phyloP scores from a whole-genome alignment of 306 rosid genomes.

The Mimosa bimucronata region DNA sequence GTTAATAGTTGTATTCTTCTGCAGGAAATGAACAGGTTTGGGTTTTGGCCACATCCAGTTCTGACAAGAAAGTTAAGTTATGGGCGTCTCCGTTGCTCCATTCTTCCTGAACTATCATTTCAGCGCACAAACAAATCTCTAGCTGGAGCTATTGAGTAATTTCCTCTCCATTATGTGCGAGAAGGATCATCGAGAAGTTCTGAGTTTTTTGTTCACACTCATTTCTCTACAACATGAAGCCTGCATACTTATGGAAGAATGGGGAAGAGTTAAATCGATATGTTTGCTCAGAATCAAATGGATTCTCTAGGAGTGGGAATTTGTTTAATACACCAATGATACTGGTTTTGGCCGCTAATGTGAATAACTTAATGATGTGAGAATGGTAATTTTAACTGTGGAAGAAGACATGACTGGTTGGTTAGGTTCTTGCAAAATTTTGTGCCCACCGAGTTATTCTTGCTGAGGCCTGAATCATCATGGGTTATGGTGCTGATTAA shows the following conservation, averaged over 20 bases:
- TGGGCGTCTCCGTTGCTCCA: conserved; percentile 78
- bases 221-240: conserved; percentile 24
- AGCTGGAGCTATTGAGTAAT: conserved; percentile 25
- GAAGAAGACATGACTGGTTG: conserved; percentile 26
- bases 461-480: background rate
- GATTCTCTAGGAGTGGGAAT: conserved; percentile 39
- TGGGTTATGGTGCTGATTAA: background rate
- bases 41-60: conserved; percentile 83
- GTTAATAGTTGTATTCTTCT: background rate
- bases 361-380: conserved; percentile 26
- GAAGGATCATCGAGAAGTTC: conserved; percentile 34
- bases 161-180: conserved; percentile 20
- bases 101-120: conserved; percentile 41
- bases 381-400: conserved; percentile 29
- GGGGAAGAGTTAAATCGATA: conserved; percentile 30
- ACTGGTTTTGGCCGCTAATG: conserved; percentile 38
- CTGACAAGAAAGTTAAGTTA: conserved; percentile 92
- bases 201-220: conserved; percentile 27
- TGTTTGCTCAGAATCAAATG: conserved; percentile 29
- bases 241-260: conserved; percentile 34
- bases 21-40: conserved; percentile 62
- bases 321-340: conserved; percentile 26
- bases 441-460: background rate
- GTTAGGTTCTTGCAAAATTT: background rate
- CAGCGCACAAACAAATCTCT: conserved; percentile 16